phyloP scores from a whole-genome alignment of 805 yeast species.

The Candida nonsorbophila region DNA sequence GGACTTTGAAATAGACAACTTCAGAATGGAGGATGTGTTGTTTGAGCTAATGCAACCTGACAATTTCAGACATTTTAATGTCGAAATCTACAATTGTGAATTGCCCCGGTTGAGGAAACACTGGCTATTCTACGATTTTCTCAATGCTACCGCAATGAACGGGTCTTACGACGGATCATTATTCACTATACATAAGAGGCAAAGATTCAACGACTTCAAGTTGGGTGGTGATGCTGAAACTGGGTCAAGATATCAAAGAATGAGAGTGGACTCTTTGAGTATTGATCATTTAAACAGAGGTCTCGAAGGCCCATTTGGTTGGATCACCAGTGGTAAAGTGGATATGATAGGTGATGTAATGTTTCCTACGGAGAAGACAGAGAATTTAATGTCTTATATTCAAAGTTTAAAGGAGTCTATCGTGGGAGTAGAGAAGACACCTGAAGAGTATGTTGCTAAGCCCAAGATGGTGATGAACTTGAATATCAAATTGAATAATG shows the following conservation, averaged over 20 bases:
- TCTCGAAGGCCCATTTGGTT: conserved; percentile 90
- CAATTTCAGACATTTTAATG: conserved; percentile 76
- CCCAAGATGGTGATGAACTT: conserved; percentile 73
- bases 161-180: conserved; percentile 92
- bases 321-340: conserved; percentile 91
- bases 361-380: conserved; percentile 43
- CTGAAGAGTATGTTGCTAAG: not conserved
- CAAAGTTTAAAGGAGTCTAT: conserved; percentile 20
- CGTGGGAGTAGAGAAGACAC: not conserved
- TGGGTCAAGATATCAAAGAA: conserved; percentile 54
- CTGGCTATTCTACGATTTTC: conserved; percentile 86
- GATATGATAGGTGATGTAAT: conserved; percentile 90
- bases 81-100: conserved; percentile 85
- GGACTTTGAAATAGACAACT: conserved; percentile 86
- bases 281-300: conserved; percentile 90
- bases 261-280: conserved; percentile 78
- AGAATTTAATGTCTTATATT: conserved; percentile 33
- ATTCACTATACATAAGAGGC: conserved; percentile 84
- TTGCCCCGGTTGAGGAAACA: conserved; percentile 77
- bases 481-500: conserved; percentile 74
- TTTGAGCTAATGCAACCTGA: conserved; percentile 79
- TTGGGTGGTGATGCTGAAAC: not conserved
- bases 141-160: conserved; percentile 77
- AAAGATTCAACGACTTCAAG: conserved; percentile 41
- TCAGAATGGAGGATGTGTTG: conserved; percentile 78